A percentile compares a stretch with the other conserved stretches of the same genome.
phyloP scores from a whole-genome alignment of 108 stramenopile genomes.

The Cyclostephanos invisitatus region DNA sequence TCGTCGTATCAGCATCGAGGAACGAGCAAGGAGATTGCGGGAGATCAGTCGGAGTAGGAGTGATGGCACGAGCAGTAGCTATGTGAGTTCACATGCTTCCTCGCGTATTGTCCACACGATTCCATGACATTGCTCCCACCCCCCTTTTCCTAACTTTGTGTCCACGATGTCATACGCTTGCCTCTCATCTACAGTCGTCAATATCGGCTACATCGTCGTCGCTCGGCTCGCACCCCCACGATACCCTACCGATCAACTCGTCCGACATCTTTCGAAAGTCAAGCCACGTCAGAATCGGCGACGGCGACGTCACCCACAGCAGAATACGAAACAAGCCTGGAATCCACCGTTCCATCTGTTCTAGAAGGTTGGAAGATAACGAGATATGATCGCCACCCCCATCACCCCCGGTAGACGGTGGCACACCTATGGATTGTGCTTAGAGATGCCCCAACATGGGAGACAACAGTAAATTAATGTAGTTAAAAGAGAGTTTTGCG shows the following conservation, averaged over 20 bases:
- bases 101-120: too few species aligned
- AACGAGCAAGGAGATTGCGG: constrained; percentile 39
- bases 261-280: constrained; percentile 26
- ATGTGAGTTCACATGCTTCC: too few species aligned
- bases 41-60: constrained; percentile 50
- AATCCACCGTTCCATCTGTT: too few species aligned
- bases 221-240: constrained; percentile 34
- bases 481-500: too few species aligned
- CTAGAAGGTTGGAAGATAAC: constrained; percentile 22
- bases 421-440: too few species aligned
- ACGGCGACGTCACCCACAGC: not conserved
- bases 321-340: not conserved
- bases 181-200: constrained; percentile 7
- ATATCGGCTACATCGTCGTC: constrained; percentile 19
- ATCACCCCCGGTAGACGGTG: too few species aligned
- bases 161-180: not conserved
- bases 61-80: constrained; percentile 29
- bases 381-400: constrained; percentile 22
- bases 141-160: not conserved
- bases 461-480: too few species aligned
- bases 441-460: too few species aligned
- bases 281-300: not conserved
- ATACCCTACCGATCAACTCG: constrained; percentile 28
- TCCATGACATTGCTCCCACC: not conserved
- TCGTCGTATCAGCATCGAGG: constrained; percentile 23